Evolutionary conservation across 306 rosid genomes (phyloP).

Genomic region (Cucurbita argyrosperma): DNA sequence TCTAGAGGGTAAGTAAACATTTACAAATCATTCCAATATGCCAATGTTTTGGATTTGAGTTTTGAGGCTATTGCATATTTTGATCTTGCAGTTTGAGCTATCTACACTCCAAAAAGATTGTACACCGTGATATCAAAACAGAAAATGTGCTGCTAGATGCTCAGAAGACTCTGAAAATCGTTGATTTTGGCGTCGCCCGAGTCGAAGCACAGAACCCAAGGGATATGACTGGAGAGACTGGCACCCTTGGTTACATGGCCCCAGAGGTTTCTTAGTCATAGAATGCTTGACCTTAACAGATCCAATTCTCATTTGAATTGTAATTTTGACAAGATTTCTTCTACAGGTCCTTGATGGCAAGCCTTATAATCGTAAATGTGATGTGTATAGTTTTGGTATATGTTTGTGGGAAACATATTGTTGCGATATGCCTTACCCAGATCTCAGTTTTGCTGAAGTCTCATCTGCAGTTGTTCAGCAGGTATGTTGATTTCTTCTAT

Average conservation of each 20-base stretch:
- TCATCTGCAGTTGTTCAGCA: slow-evolving; percentile 70
- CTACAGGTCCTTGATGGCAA: slow-evolving; percentile 71
- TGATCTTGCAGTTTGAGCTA: slow-evolving; percentile 44
- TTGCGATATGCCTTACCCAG: slow-evolving; percentile 78
- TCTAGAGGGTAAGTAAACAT: slow-evolving; percentile 51
- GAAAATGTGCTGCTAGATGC: slow-evolving; percentile 64
- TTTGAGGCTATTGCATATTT: neutral
- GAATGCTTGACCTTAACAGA: neutral
- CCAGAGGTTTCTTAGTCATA: slow-evolving; percentile 49
- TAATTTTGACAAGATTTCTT: neutral
- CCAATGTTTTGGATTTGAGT: neutral
- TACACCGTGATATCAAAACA: slow-evolving; percentile 72
- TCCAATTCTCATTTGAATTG: neutral
- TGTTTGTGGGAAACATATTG: slow-evolving; percentile 93
- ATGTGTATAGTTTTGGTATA: slow-evolving; percentile 78
- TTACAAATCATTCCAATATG: neutral
- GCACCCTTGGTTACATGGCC: slow-evolving; percentile 90
- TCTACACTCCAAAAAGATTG: slow-evolving; percentile 69
- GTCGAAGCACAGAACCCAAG: slow-evolving; percentile 73
- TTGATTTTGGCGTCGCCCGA: slow-evolving; percentile 91
- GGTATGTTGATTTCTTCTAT: slow-evolving; percentile 14
- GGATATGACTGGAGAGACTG: slow-evolving; percentile 95
- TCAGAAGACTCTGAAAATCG: slow-evolving; percentile 45
- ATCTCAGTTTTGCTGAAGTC: slow-evolving; percentile 60
- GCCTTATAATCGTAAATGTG: slow-evolving; percentile 86